These are phyloP conservation scores for Aurifilum marmelostoma DNA, from an alignment of 2,329 filamentous ascomycete genomes.

Conservation along the genomic window DNA sequence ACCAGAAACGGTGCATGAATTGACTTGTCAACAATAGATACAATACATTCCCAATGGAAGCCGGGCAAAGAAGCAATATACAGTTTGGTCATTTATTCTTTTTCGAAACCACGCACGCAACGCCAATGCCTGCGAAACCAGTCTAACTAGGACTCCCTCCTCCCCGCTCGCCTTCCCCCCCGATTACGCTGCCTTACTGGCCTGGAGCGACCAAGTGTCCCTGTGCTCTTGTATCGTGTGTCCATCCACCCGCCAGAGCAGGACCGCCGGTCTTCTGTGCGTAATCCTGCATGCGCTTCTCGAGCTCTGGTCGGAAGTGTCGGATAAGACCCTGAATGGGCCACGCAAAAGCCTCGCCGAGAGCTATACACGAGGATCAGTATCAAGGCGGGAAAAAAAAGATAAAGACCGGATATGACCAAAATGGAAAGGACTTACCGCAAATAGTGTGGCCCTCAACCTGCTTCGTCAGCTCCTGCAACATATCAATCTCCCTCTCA, in stretches of 20 bases:
- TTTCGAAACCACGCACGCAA: constrained; percentile 13
- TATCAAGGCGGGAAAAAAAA: constrained; percentile 19
- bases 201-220: constrained; percentile 88
- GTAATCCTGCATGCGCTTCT: constrained; percentile 85
- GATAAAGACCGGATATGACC: too few relatives aligned
- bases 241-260: constrained; percentile 86
- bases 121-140: constrained; percentile 21
- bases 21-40: neutral
- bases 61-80: constrained; percentile 14
- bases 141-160: constrained; percentile 2
- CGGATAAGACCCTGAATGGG: constrained; percentile 97
- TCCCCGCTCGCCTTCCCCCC: neutral
- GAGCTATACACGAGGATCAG: constrained; percentile 55
- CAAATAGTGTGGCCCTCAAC: constrained; percentile 99
- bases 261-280: constrained; percentile 72
- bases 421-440: constrained; percentile 57
- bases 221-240: constrained; percentile 71
- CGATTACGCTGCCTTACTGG: constrained; percentile 65
- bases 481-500: constrained; percentile 96
- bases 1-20: neutral
- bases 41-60: constrained; percentile 18
- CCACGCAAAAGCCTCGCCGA: constrained; percentile 98
- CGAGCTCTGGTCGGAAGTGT: constrained; percentile 95
- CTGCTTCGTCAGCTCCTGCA: constrained; percentile 98
- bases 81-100: constrained; percentile 18